A percentile compares a stretch with the other conserved stretches of the same genome.
These are phyloP conservation scores for Moricandia arvensis DNA, from an alignment of 345 rosid genomes.

Conservation along the genomic window DNA sequence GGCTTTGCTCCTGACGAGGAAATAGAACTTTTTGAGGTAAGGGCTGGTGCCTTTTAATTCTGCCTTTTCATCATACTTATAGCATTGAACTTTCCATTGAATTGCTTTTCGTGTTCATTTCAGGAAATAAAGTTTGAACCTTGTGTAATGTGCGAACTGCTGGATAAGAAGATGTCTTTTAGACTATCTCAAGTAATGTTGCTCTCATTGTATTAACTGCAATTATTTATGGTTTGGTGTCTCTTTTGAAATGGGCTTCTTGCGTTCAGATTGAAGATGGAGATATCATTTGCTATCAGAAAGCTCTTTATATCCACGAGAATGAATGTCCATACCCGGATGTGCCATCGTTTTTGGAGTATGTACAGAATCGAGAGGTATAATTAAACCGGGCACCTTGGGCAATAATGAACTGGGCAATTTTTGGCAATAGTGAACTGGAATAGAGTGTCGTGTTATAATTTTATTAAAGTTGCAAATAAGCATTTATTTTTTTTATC, in stretches of 20 bases:
- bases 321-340: conserved; percentile 62
- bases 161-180: conserved; percentile 73
- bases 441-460: not conserved
- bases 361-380: conserved; percentile 96
- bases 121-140: conserved; percentile 98
- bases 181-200: conserved; percentile 63
- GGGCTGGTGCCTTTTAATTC: not conserved
- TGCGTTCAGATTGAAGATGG: conserved; percentile 84
- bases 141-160: conserved; percentile 85
- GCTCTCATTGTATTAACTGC: conserved; percentile 15
- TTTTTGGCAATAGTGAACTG: not conserved
- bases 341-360: conserved; percentile 85
- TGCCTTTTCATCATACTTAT: conserved; percentile 9
- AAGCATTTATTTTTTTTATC: not conserved
- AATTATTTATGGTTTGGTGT: conserved; percentile 3
- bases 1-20: conserved; percentile 84
- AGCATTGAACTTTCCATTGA: conserved; percentile 9
- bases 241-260: conserved; percentile 12
- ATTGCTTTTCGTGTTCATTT: conserved; percentile 11
- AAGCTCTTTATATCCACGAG: conserved; percentile 52
- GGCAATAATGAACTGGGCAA: not conserved
- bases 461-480: not conserved
- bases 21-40: conserved; percentile 68
- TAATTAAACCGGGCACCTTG: not conserved
- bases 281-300: conserved; percentile 94